Conservation (phyloP, 2,329 filamentous ascomycete species). For the Aquanectria penicillioides region DNA sequence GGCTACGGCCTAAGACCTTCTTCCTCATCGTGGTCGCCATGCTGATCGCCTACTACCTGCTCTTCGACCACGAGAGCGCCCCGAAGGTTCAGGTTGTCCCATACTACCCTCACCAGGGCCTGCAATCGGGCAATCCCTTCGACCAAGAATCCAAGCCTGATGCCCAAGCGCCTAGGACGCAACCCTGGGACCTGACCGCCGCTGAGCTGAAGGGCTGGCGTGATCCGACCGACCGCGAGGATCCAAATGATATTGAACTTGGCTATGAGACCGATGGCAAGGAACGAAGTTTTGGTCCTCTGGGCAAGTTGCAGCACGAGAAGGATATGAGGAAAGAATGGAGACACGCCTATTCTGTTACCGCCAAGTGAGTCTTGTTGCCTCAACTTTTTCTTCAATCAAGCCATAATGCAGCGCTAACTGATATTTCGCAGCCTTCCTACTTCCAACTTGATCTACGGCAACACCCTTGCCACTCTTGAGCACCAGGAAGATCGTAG, state of each 20-base stretch:
- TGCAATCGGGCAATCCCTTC: constrained; percentile 7
- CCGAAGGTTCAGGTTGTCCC: constrained; percentile 49
- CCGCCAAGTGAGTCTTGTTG: constrained; percentile 50
- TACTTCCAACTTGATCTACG: constrained; percentile 64
- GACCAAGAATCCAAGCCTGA: constrained; percentile 20
- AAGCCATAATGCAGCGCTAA: constrained; percentile 14
- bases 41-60: constrained; percentile 55
- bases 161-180: constrained; percentile 25
- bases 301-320: constrained; percentile 51
- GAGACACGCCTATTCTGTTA: constrained; percentile 53
- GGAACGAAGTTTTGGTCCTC: constrained; percentile 43
- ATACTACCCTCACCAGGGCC: constrained; percentile 22
- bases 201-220: constrained; percentile 49
- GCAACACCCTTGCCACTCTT: constrained; percentile 62
- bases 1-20: constrained; percentile 54
- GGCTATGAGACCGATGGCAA: constrained; percentile 52
- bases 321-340: constrained; percentile 55
- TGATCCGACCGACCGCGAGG: constrained; percentile 49
- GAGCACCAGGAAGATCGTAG: constrained; percentile 51
- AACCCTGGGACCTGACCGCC: constrained; percentile 49
- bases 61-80: constrained; percentile 49
- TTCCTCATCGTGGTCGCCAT: constrained; percentile 52
- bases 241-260: constrained; percentile 47
- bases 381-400: constrained; percentile 23
- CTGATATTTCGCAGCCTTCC: constrained; percentile 52